Conservation (phyloP, 345 rosid species). For the Bruguiera gymnorhiza region DNA sequence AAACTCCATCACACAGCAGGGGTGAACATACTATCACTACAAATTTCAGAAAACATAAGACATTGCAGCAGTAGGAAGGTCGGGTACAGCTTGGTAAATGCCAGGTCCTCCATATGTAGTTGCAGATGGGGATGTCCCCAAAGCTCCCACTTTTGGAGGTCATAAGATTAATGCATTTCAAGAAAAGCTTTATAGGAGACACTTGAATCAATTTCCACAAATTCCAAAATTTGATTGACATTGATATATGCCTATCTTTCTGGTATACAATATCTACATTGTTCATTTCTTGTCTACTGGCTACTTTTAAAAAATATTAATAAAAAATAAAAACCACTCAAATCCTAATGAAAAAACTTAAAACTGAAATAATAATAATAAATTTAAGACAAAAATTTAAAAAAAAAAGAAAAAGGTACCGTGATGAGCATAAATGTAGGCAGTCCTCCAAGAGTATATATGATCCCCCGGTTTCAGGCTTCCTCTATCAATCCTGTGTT, state of each 20-base stretch:
- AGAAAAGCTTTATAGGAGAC: neutral
- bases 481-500: conserved; percentile 44
- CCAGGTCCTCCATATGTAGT: neutral
- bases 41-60: too few species aligned
- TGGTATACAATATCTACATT: too few species aligned
- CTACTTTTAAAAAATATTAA: neutral
- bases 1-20: too few species aligned
- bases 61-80: too few species aligned
- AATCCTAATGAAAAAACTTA: neutral
- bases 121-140: neutral
- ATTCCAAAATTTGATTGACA: neutral
- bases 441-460: conserved; percentile 87
- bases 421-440: conserved; percentile 88
- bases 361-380: neutral
- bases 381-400: neutral
- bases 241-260: neutral
- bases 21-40: too few species aligned
- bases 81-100: too few species aligned
- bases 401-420: conserved; percentile 33
- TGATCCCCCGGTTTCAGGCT: conserved; percentile 85
- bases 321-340: neutral
- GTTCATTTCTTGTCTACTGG: too few species aligned
- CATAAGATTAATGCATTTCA: neutral
- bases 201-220: neutral
- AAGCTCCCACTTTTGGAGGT: neutral